Evolutionary conservation across 2,329 filamentous ascomycete species (phyloP).

Genomic region (Aspergillus spinulosporus): DNA sequence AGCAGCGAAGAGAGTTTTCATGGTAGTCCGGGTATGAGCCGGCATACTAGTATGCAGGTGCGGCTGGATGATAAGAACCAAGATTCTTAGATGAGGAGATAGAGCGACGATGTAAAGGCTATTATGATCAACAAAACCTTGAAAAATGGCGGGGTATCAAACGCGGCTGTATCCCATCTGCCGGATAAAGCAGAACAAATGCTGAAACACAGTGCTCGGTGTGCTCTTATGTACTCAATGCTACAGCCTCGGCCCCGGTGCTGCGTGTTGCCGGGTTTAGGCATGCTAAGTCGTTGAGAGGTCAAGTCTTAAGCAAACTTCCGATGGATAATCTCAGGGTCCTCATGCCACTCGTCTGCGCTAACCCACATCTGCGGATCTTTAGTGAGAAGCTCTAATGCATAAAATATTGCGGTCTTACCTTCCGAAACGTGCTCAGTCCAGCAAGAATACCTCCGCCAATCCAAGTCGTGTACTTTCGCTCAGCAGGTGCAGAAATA

Average conservation of each 20-base stretch:
- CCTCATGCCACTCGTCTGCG: slow-evolving; percentile 99
- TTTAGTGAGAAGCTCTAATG: not conserved
- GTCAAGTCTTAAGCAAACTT: slow-evolving; percentile 73
- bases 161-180: slow-evolving; percentile 11
- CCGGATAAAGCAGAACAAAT: slow-evolving; percentile 6
- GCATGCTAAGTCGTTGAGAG: not conserved
- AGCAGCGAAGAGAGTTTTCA: not conserved
- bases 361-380: slow-evolving; percentile 91
- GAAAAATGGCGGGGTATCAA: slow-evolving; percentile 14
- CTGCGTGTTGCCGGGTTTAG: not conserved
- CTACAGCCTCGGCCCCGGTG: not conserved
- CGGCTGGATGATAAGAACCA: not conserved
- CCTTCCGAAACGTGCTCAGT: slow-evolving; percentile 97
- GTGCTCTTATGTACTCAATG: not conserved
- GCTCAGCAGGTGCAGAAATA: slow-evolving; percentile 95
- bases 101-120: not conserved
- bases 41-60: not conserved
- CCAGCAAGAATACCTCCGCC: slow-evolving; percentile 96
- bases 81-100: not conserved
- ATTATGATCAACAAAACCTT: slow-evolving; percentile 9
- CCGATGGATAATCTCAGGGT: slow-evolving; percentile 97
- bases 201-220: slow-evolving; percentile 1
- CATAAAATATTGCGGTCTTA: slow-evolving; percentile 45
- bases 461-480: slow-evolving; percentile 99
- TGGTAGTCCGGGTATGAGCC: not conserved